These are phyloP conservation scores for Penicillium alfredii DNA, from an alignment of 495 filamentous ascomycete genomes.

Conservation along the genomic window DNA sequence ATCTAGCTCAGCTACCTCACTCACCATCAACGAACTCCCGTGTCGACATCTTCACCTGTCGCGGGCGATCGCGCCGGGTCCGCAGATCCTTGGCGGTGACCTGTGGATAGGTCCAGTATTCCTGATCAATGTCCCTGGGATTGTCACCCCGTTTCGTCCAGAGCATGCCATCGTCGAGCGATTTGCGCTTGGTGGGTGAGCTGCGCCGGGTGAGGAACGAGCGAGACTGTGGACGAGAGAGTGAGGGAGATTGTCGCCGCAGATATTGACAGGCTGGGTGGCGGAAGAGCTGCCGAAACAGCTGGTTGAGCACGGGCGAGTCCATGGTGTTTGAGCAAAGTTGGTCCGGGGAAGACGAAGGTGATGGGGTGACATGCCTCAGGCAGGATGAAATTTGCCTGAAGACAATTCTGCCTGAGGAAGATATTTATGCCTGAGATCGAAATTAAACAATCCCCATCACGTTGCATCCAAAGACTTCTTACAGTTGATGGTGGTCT, in stretches of 20 bases:
- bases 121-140: constrained; percentile 66
- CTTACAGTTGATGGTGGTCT: too few relatives aligned
- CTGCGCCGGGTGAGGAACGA: constrained; percentile 36
- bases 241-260: constrained; percentile 28
- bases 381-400: not conserved
- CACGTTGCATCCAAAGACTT: too few relatives aligned
- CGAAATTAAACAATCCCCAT: too few relatives aligned
- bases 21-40: constrained; percentile 96
- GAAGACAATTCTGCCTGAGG: constrained; percentile 14
- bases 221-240: constrained; percentile 34
- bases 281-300: constrained; percentile 78
- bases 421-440: too few relatives aligned
- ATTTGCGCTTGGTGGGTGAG: constrained; percentile 28
- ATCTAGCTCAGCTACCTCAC: constrained; percentile 6
- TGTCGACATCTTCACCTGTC: constrained; percentile 90
- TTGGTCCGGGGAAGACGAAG: constrained; percentile 5
- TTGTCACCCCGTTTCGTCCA: constrained; percentile 82
- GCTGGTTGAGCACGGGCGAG: constrained; percentile 65
- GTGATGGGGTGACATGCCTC: constrained; percentile 1
- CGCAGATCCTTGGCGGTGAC: constrained; percentile 77
- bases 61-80: constrained; percentile 65
- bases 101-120: constrained; percentile 72
- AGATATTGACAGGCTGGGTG: constrained; percentile 59
- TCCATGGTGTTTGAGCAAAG: constrained; percentile 57
- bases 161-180: constrained; percentile 27